These are phyloP conservation scores for Narthecium ossifragum DNA, from an alignment of 106 monocot genomes.

Conservation along the genomic window DNA sequence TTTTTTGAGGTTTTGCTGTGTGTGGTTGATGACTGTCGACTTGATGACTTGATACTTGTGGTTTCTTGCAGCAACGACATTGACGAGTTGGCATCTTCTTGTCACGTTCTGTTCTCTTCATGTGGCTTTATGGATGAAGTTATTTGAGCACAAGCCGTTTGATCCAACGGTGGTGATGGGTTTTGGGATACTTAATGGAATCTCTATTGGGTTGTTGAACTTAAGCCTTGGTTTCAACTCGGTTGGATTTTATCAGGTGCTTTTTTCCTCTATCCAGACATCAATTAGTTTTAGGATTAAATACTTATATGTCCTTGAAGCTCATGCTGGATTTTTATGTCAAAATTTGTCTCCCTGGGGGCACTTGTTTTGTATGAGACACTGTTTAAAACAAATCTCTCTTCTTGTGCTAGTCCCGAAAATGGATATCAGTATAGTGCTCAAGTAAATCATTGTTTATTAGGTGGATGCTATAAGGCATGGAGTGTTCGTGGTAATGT, in stretches of 20 bases:
- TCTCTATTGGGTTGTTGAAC: slow-evolving; percentile 87
- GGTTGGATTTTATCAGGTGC: slow-evolving; percentile 91
- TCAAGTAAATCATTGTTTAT: no score
- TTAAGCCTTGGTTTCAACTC: slow-evolving; percentile 94
- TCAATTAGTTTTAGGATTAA: not conserved
- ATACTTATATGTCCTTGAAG: no score
- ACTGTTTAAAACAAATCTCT: no score
- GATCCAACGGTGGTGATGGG: slow-evolving; percentile 79
- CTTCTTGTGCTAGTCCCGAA: no score
- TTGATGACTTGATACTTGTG: not conserved
- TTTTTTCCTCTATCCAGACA: not conserved
- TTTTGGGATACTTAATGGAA: slow-evolving; percentile 92
- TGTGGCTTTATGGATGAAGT: slow-evolving; percentile 75
- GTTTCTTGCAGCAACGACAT: slow-evolving; percentile 70
- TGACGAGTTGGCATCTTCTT: slow-evolving; percentile 98
- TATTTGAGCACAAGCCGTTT: slow-evolving; percentile 88
- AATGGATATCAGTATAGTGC: no score
- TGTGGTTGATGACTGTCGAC: no score
- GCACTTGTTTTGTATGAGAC: no score
- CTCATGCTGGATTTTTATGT: no score
- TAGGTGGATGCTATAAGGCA: no score
- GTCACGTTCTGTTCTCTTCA: slow-evolving; percentile 93
- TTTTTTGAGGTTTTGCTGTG: not conserved
- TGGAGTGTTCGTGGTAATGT: no score
- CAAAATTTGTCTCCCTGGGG: no score